phyloP scores from a whole-genome alignment of 1,284 basidiomycete genomes.

The Ganoderma sinense region DNA sequence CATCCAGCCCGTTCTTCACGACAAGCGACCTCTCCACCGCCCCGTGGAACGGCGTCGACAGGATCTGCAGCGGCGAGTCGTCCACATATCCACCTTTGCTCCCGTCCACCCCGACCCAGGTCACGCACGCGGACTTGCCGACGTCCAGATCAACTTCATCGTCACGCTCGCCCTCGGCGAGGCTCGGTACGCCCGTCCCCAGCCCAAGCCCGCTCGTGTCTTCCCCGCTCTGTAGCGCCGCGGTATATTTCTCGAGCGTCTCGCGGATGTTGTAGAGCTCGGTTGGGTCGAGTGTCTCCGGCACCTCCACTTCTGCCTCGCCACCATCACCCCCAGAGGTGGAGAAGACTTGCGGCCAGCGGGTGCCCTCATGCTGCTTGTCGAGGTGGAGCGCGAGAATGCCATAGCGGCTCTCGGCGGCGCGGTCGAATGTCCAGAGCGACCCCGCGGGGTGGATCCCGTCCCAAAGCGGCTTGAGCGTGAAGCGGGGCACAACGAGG shows the following conservation, averaged over 20 bases:
- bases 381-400: conserved; percentile 86
- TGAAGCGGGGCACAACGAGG: conserved; percentile 63
- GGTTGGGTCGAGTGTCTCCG: conserved; percentile 89
- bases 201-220: conserved; percentile 65
- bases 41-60: conserved; percentile 67
- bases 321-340: conserved; percentile 33
- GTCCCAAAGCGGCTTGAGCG: conserved; percentile 78
- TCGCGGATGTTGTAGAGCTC: conserved; percentile 84
- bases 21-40: conserved; percentile 56
- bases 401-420: conserved; percentile 70
- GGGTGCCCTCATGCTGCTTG: conserved; percentile 80
- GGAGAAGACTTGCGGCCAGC: conserved; percentile 87
- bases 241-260: conserved; percentile 86
- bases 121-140: conserved; percentile 65
- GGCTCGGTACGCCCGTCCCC: conserved; percentile 73
- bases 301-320: conserved; percentile 78
- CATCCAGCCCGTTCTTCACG: conserved; percentile 86
- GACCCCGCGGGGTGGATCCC: conserved; percentile 73
- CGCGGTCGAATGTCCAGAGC: conserved; percentile 90
- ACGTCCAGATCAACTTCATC: conserved; percentile 81
- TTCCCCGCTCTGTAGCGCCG: conserved; percentile 60
- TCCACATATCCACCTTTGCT: conserved; percentile 42
- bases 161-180: conserved; percentile 85
- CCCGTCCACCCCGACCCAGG: conserved; percentile 69
- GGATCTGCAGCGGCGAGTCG: conserved; percentile 55